A percentile compares a stretch with the other conserved stretches of the same genome.
Evolutionary conservation across 2,329 filamentous ascomycete genomes (phyloP).

Genomic region (Celoporthe dispersa): DNA sequence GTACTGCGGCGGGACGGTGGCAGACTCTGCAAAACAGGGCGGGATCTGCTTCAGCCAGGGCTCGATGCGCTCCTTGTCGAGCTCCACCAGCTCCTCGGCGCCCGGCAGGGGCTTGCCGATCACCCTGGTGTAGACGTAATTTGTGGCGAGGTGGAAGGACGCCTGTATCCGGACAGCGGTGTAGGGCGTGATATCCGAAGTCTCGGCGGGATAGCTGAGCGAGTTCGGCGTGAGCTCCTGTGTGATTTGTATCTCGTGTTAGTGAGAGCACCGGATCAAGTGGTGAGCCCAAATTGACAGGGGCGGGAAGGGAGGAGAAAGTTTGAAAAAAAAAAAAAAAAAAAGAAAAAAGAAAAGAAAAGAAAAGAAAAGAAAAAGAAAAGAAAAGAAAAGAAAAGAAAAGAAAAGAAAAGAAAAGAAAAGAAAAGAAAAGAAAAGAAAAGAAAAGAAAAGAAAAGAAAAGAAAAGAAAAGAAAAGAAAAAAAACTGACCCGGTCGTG

Average conservation of each 20-base stretch:
- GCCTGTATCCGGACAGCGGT: slow-evolving; percentile 49
- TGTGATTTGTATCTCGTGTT: background rate
- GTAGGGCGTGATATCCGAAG: slow-evolving; percentile 47
- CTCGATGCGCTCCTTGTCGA: slow-evolving; percentile 45
- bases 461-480: no score
- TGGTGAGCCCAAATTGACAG: no score
- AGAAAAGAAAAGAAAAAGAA: no score
- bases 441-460: background rate
- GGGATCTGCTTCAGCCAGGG: slow-evolving; percentile 44
- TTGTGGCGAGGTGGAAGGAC: slow-evolving; percentile 49
- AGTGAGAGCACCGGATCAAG: background rate
- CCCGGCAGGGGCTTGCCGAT: slow-evolving; percentile 50
- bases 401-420: no score
- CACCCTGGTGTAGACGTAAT: slow-evolving; percentile 49
- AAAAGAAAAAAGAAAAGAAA: no score
- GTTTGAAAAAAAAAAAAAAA: no score
- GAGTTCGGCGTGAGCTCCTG: slow-evolving; percentile 42
- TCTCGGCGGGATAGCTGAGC: slow-evolving; percentile 40
- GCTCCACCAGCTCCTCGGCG: slow-evolving; percentile 44
- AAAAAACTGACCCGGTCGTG: slow-evolving; percentile 30
- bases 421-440: background rate
- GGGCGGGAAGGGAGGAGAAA: background rate
- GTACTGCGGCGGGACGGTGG: slow-evolving; percentile 41
- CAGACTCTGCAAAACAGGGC: slow-evolving; percentile 41
- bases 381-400: background rate